These are phyloP conservation scores for Cutaneotrichosporon sp. DNA, from an alignment of 1,284 basidiomycete genomes.

Conservation along the genomic window DNA sequence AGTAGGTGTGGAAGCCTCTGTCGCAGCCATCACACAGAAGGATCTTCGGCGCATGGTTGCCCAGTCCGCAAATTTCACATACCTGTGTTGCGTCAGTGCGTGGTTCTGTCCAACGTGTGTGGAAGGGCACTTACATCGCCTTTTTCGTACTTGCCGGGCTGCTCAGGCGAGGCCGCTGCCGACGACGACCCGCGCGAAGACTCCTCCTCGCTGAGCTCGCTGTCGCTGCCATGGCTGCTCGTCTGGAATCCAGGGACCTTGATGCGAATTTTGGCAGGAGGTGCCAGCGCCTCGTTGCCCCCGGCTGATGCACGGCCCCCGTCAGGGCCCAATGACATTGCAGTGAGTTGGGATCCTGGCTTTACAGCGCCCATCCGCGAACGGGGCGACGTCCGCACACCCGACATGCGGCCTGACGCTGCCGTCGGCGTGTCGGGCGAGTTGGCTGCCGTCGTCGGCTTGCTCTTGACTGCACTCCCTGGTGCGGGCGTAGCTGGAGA, in stretches of 20 bases:
- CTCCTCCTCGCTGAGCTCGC: conserved; percentile 40
- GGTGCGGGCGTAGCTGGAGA: conserved; percentile 31
- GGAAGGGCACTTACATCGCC: conserved; percentile 39
- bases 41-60: conserved; percentile 82
- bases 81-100: conserved; percentile 48
- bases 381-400: conserved; percentile 14
- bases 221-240: conserved; percentile 35
- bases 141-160: conserved; percentile 34
- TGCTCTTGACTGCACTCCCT: background rate
- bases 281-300: conserved; percentile 1
- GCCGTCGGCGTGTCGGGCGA: background rate
- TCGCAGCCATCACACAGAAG: conserved; percentile 96
- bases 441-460: background rate
- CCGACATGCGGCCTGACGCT: conserved; percentile 12
- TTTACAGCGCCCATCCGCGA: background rate
- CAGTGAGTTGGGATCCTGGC: background rate
- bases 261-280: conserved; percentile 20
- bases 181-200: conserved; percentile 15
- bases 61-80: conserved; percentile 86
- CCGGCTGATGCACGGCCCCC: background rate
- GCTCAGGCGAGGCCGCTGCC: conserved; percentile 12
- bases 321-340: conserved; percentile 16
- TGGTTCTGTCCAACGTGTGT: background rate
- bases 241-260: conserved; percentile 36
- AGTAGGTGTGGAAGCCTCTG: conserved; percentile 90